A percentile compares a stretch with the other conserved stretches of the same genome.
These are phyloP conservation scores for Rosa chinensis DNA, from an alignment of 306 rosid species.

Conservation along the genomic window DNA sequence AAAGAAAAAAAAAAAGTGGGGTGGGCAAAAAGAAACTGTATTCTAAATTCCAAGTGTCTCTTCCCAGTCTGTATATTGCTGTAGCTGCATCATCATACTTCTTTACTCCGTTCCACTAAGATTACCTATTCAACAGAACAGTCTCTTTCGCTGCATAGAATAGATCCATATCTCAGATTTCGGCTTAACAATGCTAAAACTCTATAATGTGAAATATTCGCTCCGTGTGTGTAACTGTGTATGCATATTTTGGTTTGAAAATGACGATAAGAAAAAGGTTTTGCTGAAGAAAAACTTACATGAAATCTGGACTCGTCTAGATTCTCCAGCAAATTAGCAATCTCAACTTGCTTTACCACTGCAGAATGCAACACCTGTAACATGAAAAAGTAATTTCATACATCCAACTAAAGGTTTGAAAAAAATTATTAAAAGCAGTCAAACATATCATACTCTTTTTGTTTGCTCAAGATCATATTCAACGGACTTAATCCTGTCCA, in stretches of 20 bases:
- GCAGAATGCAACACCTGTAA: conserved; percentile 72
- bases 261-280: neutral
- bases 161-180: conserved; percentile 16
- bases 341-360: conserved; percentile 79
- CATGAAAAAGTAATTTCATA: conserved; percentile 15
- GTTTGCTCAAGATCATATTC: conserved; percentile 92
- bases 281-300: conserved; percentile 50
- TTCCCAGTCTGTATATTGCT: neutral
- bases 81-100: neutral
- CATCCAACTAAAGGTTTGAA: conserved; percentile 10
- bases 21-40: neutral
- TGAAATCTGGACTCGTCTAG: conserved; percentile 51
- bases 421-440: conserved; percentile 9
- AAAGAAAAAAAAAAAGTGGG: neutral
- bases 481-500: conserved; percentile 83
- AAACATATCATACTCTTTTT: conserved; percentile 63
- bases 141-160: conserved; percentile 57
- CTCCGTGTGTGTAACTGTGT: neutral
- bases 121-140: conserved; percentile 45
- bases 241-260: neutral
- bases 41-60: neutral
- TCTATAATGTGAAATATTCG: neutral
- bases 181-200: neutral
- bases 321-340: conserved; percentile 62
- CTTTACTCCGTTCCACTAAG: neutral